These are phyloP conservation scores for Allomyces macrogynus DNA, from an alignment of 192 early-diverging fungal genomes.

Conservation along the genomic window DNA sequence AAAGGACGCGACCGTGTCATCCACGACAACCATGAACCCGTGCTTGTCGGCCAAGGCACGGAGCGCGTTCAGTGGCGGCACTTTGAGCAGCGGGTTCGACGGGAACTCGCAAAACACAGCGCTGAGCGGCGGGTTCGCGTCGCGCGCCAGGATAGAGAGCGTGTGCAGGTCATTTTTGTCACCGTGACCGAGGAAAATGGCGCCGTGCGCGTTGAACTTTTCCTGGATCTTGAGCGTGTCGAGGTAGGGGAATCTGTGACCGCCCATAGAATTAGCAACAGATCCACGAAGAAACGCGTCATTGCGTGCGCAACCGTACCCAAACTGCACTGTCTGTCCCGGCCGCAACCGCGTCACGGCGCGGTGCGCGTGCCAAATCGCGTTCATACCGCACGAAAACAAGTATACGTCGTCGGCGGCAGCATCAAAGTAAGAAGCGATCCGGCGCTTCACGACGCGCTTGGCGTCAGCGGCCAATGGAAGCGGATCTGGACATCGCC, in stretches of 20 bases:
- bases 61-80: conserved; percentile 54
- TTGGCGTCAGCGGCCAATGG: conserved; percentile 63
- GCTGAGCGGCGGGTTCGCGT: conserved; percentile 38
- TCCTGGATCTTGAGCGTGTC: conserved; percentile 94
- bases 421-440: conserved; percentile 52
- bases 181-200: conserved; percentile 70
- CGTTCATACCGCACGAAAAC: conserved; percentile 78
- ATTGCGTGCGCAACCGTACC: too few species aligned
- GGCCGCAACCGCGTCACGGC: conserved; percentile 21
- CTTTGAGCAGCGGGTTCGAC: conserved; percentile 75
- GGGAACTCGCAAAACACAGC: conserved; percentile 87
- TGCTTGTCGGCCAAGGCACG: conserved; percentile 53
- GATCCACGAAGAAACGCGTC: too few species aligned
- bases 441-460: conserved; percentile 48
- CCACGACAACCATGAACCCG: conserved; percentile 63
- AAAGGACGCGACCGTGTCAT: conserved; percentile 92
- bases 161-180: conserved; percentile 9
- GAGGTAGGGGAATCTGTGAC: conserved; percentile 83
- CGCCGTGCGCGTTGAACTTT: conserved; percentile 72
- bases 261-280: too few species aligned
- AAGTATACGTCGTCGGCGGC: conserved; percentile 67
- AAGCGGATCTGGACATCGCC: too few species aligned
- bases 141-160: neutral
- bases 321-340: conserved; percentile 71
- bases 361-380: conserved; percentile 73